A percentile compares a stretch with the other conserved stretches of the same genome.
Conservation (phyloP, 495 filamentous ascomycete species). For the Elaphomyces granulatus region DNA sequence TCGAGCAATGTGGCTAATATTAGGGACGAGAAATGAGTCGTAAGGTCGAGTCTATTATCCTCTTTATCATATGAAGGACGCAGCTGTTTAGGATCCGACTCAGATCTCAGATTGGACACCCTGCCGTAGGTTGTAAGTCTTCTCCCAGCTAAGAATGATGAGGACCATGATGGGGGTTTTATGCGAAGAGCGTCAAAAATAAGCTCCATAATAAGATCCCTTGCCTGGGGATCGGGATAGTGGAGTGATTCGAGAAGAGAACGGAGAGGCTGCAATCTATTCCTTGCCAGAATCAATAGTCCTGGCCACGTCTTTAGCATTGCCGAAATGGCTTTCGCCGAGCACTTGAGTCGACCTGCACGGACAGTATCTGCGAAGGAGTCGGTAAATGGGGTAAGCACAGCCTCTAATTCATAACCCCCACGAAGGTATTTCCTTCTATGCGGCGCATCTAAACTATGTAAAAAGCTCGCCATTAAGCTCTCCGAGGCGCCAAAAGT, state of each 20-base stretch:
- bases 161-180: slow-evolving; percentile 91
- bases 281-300: slow-evolving; percentile 71
- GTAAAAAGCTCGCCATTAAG: slow-evolving; percentile 69
- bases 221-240: slow-evolving; percentile 48
- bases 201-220: slow-evolving; percentile 66
- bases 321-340: slow-evolving; percentile 71
- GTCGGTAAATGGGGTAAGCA: slow-evolving; percentile 84
- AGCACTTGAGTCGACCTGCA: slow-evolving; percentile 67
- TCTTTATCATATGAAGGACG: slow-evolving; percentile 43
- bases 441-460: slow-evolving; percentile 71
- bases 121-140: slow-evolving; percentile 88
- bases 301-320: slow-evolving; percentile 87
- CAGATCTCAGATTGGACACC: slow-evolving; percentile 71
- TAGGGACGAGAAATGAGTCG: slow-evolving; percentile 88
- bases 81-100: slow-evolving; percentile 31
- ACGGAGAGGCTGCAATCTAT: slow-evolving; percentile 64
- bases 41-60: slow-evolving; percentile 59
- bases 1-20: slow-evolving; percentile 74
- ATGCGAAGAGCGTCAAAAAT: slow-evolving; percentile 85
- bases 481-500: slow-evolving; percentile 84
- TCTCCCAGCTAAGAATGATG: slow-evolving; percentile 84
- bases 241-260: slow-evolving; percentile 71
- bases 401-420: slow-evolving; percentile 65
- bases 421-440: slow-evolving; percentile 64
- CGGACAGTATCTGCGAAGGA: slow-evolving; percentile 48